These are phyloP conservation scores for Calonectria leucothoes DNA, from an alignment of 2,329 filamentous ascomycete genomes.

Conservation along the genomic window DNA sequence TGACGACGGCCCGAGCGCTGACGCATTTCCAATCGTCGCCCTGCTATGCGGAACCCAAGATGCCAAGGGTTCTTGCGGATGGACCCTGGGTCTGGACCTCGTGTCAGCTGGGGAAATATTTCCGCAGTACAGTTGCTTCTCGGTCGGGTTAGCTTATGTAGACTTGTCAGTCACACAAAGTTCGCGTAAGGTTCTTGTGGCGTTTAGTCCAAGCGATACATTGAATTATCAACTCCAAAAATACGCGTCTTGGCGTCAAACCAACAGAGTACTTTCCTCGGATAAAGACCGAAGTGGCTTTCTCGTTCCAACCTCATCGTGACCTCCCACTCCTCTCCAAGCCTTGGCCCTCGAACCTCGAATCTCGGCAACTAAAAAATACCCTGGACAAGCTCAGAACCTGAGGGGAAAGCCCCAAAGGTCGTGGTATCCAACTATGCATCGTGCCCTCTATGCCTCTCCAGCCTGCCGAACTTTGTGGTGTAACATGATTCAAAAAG, in stretches of 20 bases:
- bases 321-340: neutral
- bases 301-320: conserved; percentile 10
- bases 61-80: neutral
- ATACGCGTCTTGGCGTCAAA: neutral
- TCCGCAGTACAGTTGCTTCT: neutral
- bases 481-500: neutral
- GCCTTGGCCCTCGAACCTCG: neutral
- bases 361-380: conserved; percentile 34
- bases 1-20: neutral
- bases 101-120: neutral
- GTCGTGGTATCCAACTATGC: neutral
- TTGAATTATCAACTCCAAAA: conserved; percentile 19
- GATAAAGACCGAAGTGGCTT: conserved; percentile 33
- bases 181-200: neutral
- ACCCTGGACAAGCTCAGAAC: neutral
- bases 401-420: neutral
- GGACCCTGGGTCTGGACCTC: neutral
- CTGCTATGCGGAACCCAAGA: neutral
- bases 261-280: conserved; percentile 18
- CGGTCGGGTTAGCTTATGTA: neutral
- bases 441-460: neutral
- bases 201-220: neutral
- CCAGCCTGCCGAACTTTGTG: neutral
- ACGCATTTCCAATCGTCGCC: conserved; percentile 12
- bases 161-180: neutral